Base-by-base conservation (phyloP, 805 yeast species). In the Myxozyma melibiosi region DNA sequence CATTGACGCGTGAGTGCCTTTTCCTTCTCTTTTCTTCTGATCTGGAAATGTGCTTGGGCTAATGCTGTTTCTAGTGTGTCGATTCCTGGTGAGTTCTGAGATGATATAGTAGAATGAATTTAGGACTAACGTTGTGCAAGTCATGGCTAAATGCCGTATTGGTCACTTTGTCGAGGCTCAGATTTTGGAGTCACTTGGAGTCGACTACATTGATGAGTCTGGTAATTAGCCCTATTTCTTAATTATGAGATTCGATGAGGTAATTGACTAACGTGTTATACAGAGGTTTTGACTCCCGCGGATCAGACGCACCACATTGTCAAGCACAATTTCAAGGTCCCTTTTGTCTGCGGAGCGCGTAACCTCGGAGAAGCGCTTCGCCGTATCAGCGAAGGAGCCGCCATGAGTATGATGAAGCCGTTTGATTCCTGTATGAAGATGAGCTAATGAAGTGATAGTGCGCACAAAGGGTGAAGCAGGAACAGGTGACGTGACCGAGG, bases 401-500 rank as follows among this genome's bases (percentile, higher is more conserved):
- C 92, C 31, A 86, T 87, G 92, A 80, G 65, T 61, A 52, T 13
- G 65, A 47, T 3, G 4, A 4, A 6, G 4, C 3, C 14, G 9
- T 30, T 30, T 8, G 8, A 43, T 6, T 41, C 14, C 33, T 18
- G 28, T 6, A 28, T 9, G 4, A n/a, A 13, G 9, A 14, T 18
- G n/a, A n/a, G 20, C 28, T 25, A 16, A 41, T 7, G 14, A 5
- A 6, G 18, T 22, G 4, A 4, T 18, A 61, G 65, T 87, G 69
- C 80, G 94, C 71, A 84, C 94, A 63, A 87, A 87, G 74, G 95
- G 95, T 65, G 95, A 87, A 71, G 94, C 95, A 34, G 95, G 95
- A 43, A 88, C 95, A 37, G 95, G 95, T 53, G 94, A 87, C 71
- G 83, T 87, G 51, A 82, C 88, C 40, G 92, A 87, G 71, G 94